Base-by-base conservation (phyloP, 495 filamentous ascomycete genomes). In the Oidiodendron maius region DNA sequence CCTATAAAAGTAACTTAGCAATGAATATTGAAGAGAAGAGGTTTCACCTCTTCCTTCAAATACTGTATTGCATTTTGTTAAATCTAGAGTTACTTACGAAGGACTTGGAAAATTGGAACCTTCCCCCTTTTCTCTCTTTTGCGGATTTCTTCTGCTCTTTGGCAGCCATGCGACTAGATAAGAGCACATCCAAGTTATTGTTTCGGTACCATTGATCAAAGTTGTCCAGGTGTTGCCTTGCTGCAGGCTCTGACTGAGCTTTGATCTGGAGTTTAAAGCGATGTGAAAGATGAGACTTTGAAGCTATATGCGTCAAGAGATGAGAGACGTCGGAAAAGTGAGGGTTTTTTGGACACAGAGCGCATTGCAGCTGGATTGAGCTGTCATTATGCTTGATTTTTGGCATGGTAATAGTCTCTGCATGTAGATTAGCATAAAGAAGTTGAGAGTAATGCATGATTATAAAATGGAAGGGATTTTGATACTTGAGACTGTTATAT, bases 321-420 rank as follows among this genome's bases (percentile, higher is more conserved):
- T 95, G 90, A 13, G 89, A 94, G 25, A 87, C 66, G 60, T 96
- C 90, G 43, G 89, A 93, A 66, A 95, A 96, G 32, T 61, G 69
- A 10, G 87, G 86, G 45, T 74, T 77, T 54, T 84, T 85, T 4
- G 82, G 81, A 63, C 90, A 96, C 55, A 91, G 79, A 48, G 69
- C 83, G 76, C 90, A 96, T 53, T 75, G 66, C 22, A 95, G 77
- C 36, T 81, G 76, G 53, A 89, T 75, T 2, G 36, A 17, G 16
- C 12, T 21, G 2, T 32, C 15, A 18, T 23, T 35, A 20, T 28
- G 39, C 26, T 46, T 32, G 6, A 38, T 9, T 11, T 44, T 47
- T 32, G 49, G 50, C 39, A 56, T 52, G 9, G 24, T 48, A 18
- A 16, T n/a, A 35, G 36, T 34, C 17, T 24, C 34, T 49, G 45